These are phyloP conservation scores for Penicillium roqueforti DNA, from an alignment of 495 filamentous ascomycete genomes.

Conservation along the genomic window DNA sequence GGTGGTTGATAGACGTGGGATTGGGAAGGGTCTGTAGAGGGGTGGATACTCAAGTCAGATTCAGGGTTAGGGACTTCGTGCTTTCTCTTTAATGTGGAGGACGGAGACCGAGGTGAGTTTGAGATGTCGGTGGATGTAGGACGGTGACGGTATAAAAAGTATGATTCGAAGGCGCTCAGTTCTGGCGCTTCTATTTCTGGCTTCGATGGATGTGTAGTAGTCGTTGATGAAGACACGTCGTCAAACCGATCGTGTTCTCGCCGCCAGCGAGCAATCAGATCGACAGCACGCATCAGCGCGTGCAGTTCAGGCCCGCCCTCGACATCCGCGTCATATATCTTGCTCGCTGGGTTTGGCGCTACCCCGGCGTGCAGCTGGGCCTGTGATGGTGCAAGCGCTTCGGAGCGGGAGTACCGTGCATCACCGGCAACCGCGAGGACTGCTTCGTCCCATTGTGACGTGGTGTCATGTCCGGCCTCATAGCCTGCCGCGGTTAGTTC, in stretches of 20 bases:
- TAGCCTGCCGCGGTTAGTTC: constrained; percentile 23
- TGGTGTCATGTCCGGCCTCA: constrained; percentile 16
- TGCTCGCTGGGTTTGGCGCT: constrained; percentile 29
- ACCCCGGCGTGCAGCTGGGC: constrained; percentile 17
- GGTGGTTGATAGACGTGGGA: neutral
- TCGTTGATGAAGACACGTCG: neutral
- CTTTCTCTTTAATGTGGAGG: constrained; percentile 23
- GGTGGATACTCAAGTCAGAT: neutral
- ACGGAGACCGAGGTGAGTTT: neutral
- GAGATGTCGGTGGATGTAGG: neutral
- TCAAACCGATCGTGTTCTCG: constrained; percentile 20
- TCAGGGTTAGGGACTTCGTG: constrained; percentile 18
- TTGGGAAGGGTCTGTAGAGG: neutral
- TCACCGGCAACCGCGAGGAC: constrained; percentile 75
- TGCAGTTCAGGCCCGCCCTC: constrained; percentile 76
- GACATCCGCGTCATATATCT: constrained; percentile 29
- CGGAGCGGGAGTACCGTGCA: constrained; percentile 59
- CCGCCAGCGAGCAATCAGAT: constrained; percentile 73
- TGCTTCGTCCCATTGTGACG: constrained; percentile 32
- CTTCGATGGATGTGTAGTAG: neutral
- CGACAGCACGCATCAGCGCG: constrained; percentile 79
- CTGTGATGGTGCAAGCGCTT: constrained; percentile 33
- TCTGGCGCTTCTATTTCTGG: neutral
- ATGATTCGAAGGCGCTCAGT: constrained; percentile 34
- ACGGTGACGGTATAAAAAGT: constrained; percentile 30